Percentiles rank a stretch among this genome's conserved stretches.
These are phyloP conservation scores for Eimeria mitis DNA, from an alignment of 169 alveolate species.

Conservation along the genomic window DNA sequence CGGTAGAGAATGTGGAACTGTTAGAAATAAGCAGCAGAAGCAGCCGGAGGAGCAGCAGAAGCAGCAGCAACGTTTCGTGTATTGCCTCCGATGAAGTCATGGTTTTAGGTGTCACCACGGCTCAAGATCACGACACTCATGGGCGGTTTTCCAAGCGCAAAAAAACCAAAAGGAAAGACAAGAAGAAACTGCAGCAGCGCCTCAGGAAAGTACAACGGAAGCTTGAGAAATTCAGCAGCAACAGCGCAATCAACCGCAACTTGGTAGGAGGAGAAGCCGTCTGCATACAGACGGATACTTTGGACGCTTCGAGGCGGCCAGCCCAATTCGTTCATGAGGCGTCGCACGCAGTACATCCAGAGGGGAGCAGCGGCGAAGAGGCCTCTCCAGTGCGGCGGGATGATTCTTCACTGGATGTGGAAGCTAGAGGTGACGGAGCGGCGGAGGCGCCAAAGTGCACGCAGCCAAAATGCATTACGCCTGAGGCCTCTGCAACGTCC, in stretches of 20 bases:
- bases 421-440: background rate
- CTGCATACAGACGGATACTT: conserved; percentile 5
- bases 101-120: conserved; percentile 27
- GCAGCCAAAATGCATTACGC: background rate
- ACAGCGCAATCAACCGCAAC: background rate
- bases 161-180: background rate
- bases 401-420: background rate
- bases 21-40: conserved; percentile 19
- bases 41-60: conserved; percentile 28
- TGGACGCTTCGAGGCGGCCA: background rate
- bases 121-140: background rate
- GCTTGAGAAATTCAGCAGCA: conserved; percentile 38
- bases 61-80: conserved; percentile 31
- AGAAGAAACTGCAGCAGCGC: conserved; percentile 55
- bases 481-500: background rate
- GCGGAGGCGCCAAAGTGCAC: background rate
- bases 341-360: conserved; percentile 26
- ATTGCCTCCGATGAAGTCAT: conserved; percentile 27
- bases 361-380: conserved; percentile 10
- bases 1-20: background rate
- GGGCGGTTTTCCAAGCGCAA: conserved; percentile 37
- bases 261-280: background rate
- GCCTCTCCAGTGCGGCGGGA: conserved; percentile 7
- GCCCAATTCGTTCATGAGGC: conserved; percentile 4
- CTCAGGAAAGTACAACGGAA: conserved; percentile 20